phyloP scores from a whole-genome alignment of 495 filamentous ascomycete species.

The Aspergillus saccharolyticus region DNA sequence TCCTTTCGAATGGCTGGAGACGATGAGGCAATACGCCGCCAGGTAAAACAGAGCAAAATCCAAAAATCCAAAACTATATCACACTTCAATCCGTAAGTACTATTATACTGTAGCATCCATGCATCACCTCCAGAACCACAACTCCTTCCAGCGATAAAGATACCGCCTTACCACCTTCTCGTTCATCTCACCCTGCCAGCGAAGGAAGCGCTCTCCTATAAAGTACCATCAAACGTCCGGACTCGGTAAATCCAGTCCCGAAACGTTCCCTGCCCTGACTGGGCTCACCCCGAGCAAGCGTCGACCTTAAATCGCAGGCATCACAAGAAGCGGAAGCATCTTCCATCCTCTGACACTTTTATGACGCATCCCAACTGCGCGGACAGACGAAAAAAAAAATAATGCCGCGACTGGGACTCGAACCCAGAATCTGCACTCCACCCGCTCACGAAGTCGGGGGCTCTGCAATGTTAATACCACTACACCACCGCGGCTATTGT shows the following conservation, averaged over 20 bases:
- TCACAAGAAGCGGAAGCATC: too few species aligned
- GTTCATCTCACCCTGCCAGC: slow-evolving; percentile 27
- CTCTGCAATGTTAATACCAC: neutral
- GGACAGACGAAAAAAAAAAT: neutral
- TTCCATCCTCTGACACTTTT: neutral
- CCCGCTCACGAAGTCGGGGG: neutral
- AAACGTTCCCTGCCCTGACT: slow-evolving; percentile 25
- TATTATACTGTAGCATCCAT: too few species aligned
- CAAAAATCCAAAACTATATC: too few species aligned
- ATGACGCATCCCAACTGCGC: neutral
- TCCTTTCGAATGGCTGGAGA: too few species aligned
- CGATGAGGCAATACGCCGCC: too few species aligned
- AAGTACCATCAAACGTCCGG: slow-evolving; percentile 37
- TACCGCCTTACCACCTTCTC: slow-evolving; percentile 36
- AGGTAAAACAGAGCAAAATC: too few species aligned
- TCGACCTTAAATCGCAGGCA: too few species aligned
- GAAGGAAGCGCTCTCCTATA: slow-evolving; percentile 41
- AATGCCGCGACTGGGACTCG: neutral
- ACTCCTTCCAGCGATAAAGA: slow-evolving; percentile 34
- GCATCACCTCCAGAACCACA: slow-evolving; percentile 2
- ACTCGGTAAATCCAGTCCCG: slow-evolving; percentile 45
- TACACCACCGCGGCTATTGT: neutral
- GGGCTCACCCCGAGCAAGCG: too few species aligned
- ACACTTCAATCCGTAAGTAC: too few species aligned
- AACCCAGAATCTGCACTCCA: neutral